Evolutionary conservation across 306 rosid species (phyloP).

Genomic region (Fragaria iinumae): DNA sequence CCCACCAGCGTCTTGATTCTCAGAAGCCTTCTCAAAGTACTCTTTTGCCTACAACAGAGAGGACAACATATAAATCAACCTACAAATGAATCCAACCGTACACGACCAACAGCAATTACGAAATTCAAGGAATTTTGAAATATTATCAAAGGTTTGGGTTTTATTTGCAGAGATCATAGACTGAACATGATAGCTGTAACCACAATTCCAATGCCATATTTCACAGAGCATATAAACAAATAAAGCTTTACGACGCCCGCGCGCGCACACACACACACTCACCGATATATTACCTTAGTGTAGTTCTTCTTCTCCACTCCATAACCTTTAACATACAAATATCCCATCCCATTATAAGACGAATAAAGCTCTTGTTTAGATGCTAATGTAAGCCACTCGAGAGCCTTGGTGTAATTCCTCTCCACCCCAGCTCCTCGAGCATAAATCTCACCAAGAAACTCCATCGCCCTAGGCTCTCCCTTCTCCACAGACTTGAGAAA

Average conservation of each 20-base stretch:
- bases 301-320: constrained; percentile 86
- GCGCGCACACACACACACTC: background rate
- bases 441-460: constrained; percentile 91
- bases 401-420: constrained; percentile 86
- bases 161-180: background rate
- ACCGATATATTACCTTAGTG: constrained; percentile 59
- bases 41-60: constrained; percentile 65
- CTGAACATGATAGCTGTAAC: background rate
- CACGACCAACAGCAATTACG: background rate
- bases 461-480: constrained; percentile 96
- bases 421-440: constrained; percentile 97
- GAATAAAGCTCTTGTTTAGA: constrained; percentile 74
- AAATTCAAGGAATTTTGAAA: background rate
- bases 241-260: background rate
- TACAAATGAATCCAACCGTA: background rate
- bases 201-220: background rate
- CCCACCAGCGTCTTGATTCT: constrained; percentile 75
- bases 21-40: constrained; percentile 91
- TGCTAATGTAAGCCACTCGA: constrained; percentile 90
- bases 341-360: constrained; percentile 94
- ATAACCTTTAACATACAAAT: constrained; percentile 87
- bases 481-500: constrained; percentile 87
- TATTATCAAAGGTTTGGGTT: background rate
- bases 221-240: constrained; percentile 5
- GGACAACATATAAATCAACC: constrained; percentile 12